A percentile compares a stretch with the other conserved stretches of the same genome.
Evolutionary conservation across 1,139 yeast genomes (phyloP).

Genomic region (Blastobotrys serpentis): DNA sequence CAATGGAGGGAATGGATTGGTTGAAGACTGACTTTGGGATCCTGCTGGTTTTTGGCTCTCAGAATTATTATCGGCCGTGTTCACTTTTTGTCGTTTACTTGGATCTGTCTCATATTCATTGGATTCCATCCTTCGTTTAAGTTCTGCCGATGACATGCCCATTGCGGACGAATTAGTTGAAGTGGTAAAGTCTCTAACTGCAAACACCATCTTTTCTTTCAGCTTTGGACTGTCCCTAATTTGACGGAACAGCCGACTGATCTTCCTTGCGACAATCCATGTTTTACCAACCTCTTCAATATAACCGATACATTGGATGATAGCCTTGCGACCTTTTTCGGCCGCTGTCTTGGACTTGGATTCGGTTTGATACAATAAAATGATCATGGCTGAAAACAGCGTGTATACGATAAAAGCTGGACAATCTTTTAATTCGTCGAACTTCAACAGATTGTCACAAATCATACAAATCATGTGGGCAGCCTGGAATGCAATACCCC

Average conservation of each 20-base stretch:
- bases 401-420: conserved; percentile 56
- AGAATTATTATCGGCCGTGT: not conserved
- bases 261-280: conserved; percentile 44
- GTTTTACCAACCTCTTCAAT: conserved; percentile 52
- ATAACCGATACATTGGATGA: conserved; percentile 52
- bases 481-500: conserved; percentile 86
- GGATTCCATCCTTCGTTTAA: conserved; percentile 1
- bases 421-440: conserved; percentile 52
- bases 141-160: not conserved
- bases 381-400: conserved; percentile 66
- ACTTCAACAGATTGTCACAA: conserved; percentile 55
- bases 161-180: conserved; percentile 2
- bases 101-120: not conserved
- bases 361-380: conserved; percentile 73
- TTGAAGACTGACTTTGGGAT: not conserved
- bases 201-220: conserved; percentile 32
- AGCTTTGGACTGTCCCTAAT: conserved; percentile 32
- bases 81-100: not conserved
- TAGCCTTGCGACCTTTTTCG: conserved; percentile 59
- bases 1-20: conserved; percentile 5
- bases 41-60: not conserved
- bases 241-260: conserved; percentile 36
- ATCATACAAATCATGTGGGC: conserved; percentile 76
- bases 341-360: conserved; percentile 57
- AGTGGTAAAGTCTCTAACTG: conserved; percentile 23